These are phyloP conservation scores for Fraxinus xanthoxyloides DNA, from an alignment of 305 asterid genomes.

Conservation along the genomic window DNA sequence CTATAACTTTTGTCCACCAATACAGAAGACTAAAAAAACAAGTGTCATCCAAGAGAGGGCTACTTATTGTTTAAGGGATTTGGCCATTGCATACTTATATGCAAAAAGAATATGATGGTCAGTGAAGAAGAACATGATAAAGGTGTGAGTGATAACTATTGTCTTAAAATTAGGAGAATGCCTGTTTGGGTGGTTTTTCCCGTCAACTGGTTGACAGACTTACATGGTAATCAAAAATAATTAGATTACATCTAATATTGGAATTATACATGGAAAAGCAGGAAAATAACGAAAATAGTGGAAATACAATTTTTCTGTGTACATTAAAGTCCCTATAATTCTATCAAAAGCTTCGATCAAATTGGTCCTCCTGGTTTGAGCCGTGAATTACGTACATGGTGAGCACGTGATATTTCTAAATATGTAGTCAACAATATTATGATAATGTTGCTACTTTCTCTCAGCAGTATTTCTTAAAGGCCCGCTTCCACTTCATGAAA, in stretches of 20 bases:
- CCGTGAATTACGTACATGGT: background rate
- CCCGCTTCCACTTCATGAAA: slow-evolving; percentile 42
- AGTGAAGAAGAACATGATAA: background rate
- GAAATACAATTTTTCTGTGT: background rate
- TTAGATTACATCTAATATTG: background rate
- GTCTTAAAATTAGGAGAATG: background rate
- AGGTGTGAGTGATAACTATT: background rate
- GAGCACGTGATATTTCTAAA: background rate
- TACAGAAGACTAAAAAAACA: background rate
- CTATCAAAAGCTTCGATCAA: background rate
- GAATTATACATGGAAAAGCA: background rate
- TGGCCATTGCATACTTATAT: background rate
- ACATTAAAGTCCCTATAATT: background rate
- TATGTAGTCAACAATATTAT: background rate
- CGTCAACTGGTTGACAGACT: background rate
- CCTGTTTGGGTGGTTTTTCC: background rate
- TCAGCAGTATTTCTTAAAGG: slow-evolving; percentile 47
- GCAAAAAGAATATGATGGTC: background rate
- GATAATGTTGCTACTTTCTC: background rate
- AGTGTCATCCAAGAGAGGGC: background rate
- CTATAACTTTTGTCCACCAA: background rate
- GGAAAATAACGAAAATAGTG: background rate
- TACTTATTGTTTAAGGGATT: background rate
- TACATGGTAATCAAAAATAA: background rate
- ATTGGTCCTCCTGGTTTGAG: background rate